Evolutionary conservation across 1,139 yeast genomes (phyloP).

Genomic region (Suhomyces wounanorum): DNA sequence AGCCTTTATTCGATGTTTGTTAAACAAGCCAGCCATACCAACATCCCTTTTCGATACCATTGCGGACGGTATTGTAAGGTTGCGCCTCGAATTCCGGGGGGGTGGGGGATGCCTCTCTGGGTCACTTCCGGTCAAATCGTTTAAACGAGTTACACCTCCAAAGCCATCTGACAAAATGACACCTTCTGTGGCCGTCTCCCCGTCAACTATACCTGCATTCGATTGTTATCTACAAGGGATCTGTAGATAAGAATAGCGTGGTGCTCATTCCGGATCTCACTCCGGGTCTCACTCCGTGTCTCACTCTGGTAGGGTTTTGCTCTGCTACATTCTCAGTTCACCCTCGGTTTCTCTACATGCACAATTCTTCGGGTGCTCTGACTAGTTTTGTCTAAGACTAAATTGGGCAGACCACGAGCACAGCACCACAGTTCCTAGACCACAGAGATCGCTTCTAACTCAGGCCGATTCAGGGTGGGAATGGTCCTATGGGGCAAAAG

Average conservation of each 20-base stretch:
- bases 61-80: background rate
- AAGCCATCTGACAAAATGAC: background rate
- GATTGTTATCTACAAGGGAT: background rate
- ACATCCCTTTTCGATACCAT: background rate
- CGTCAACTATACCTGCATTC: background rate
- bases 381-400: background rate
- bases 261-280: too few relatives aligned
- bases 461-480: background rate
- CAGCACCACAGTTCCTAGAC: background rate
- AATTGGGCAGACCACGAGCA: background rate
- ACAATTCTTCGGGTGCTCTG: background rate
- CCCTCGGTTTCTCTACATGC: background rate
- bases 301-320: background rate
- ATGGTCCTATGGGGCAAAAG: too few relatives aligned
- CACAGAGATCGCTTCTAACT: background rate
- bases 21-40: background rate
- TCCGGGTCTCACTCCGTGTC: too few relatives aligned
- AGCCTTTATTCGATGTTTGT: background rate
- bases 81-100: background rate
- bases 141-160: background rate
- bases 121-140: background rate
- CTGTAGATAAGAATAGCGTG: background rate
- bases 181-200: background rate
- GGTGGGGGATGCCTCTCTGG: background rate
- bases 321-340: background rate